Percentiles rank a stretch among this genome's conserved stretches.
Evolutionary conservation across 345 rosid genomes (phyloP).

Genomic region (Populus simonii): DNA sequence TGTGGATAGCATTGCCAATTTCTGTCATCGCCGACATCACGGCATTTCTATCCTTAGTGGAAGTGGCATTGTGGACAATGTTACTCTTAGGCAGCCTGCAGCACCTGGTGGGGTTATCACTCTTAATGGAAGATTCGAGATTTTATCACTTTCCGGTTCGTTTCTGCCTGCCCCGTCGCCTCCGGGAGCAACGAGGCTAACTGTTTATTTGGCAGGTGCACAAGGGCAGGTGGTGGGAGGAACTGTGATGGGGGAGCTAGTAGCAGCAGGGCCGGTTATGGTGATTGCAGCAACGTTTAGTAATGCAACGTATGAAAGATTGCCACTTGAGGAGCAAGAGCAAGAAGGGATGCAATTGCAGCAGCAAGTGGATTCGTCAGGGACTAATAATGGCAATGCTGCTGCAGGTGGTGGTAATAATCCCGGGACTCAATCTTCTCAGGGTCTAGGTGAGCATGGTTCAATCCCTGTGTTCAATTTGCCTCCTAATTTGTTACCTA

Average conservation of each 20-base stretch:
- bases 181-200: conserved; percentile 65
- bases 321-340: conserved; percentile 65
- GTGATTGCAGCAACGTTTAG: conserved; percentile 80
- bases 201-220: conserved; percentile 78
- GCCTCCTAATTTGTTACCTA: conserved; percentile 61
- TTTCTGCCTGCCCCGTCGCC: conserved; percentile 74
- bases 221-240: conserved; percentile 96
- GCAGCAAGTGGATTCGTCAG: conserved; percentile 35
- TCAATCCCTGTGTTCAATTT: conserved; percentile 61
- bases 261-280: conserved; percentile 83
- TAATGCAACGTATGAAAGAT: conserved; percentile 75
- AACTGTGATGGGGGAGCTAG: conserved; percentile 55
- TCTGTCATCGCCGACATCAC: conserved; percentile 60
- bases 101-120: conserved; percentile 64
- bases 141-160: conserved; percentile 73
- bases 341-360: conserved; percentile 35
- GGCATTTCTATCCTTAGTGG: conserved; percentile 85
- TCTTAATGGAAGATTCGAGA: conserved; percentile 84
- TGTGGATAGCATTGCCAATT: conserved; percentile 55
- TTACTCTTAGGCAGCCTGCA: conserved; percentile 74
- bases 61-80: conserved; percentile 69
- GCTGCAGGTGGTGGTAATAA: conserved; percentile 20
- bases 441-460: conserved; percentile 32
- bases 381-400: conserved; percentile 6
- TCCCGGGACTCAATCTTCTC: conserved; percentile 33